These are phyloP conservation scores for Oryza australiensis DNA, from an alignment of 176 grass and related monocot genomes.

Conservation along the genomic window DNA sequence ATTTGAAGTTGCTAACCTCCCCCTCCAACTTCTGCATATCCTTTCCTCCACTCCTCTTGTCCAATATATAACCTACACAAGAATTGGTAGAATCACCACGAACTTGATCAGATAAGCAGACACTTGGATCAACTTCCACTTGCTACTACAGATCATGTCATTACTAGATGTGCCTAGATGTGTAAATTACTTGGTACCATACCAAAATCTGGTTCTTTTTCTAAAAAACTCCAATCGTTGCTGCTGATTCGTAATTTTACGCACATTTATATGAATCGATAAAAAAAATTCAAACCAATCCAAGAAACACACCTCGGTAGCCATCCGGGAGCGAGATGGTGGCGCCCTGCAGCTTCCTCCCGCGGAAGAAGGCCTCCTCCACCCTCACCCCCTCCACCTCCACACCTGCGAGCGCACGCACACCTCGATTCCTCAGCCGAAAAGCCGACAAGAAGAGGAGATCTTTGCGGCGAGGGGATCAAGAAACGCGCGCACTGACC, in stretches of 20 bases:
- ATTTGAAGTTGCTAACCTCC: conserved; percentile 59
- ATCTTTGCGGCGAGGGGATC: background rate
- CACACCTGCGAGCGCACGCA: conserved; percentile 33
- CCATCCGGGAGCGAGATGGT: conserved; percentile 69
- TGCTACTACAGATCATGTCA: conserved; percentile 24
- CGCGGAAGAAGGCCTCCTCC: conserved; percentile 89
- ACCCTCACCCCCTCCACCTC: conserved; percentile 74
- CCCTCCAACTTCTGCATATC: conserved; percentile 35
- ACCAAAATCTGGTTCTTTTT: background rate
- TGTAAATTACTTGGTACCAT: background rate
- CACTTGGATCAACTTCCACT: background rate
- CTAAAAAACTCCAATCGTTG: too few relatives aligned
- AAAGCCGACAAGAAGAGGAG: background rate
- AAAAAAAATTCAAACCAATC: background rate
- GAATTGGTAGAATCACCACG: conserved; percentile 23
- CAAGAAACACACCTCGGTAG: conserved; percentile 64
- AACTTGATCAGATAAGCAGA: background rate
- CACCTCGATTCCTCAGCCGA: background rate
- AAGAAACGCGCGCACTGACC: conserved; percentile 37
- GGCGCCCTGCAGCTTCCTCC: conserved; percentile 83
- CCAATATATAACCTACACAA: conserved; percentile 74
- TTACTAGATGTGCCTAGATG: background rate
- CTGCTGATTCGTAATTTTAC: background rate
- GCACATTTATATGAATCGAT: background rate
- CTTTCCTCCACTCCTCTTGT: conserved; percentile 53